phyloP scores from a whole-genome alignment of 2,329 filamentous ascomycete species.

The Microcera coccophila region DNA sequence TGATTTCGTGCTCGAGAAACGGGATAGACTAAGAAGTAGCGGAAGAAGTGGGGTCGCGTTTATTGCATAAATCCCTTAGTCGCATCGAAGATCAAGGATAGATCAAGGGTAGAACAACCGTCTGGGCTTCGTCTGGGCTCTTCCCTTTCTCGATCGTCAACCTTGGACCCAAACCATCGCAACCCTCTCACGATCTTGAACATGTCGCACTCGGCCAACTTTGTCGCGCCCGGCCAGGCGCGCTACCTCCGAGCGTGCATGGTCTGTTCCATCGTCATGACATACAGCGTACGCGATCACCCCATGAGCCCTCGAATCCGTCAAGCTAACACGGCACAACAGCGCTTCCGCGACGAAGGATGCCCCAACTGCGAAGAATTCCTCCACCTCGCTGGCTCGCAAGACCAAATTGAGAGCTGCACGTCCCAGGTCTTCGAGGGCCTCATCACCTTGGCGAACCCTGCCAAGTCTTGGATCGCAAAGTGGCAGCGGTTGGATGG shows the following conservation, averaged over 20 bases:
- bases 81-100: slow-evolving; percentile 16
- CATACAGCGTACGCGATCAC: slow-evolving; percentile 58
- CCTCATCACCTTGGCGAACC: slow-evolving; percentile 78
- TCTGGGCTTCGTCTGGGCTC: not conserved
- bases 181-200: not conserved
- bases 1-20: slow-evolving; percentile 1
- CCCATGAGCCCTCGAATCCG: slow-evolving; percentile 2
- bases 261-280: slow-evolving; percentile 95
- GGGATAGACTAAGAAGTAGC: slow-evolving; percentile 3
- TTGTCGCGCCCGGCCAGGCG: slow-evolving; percentile 69
- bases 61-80: slow-evolving; percentile 18
- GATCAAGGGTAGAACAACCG: not conserved
- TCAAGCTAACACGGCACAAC: slow-evolving; percentile 7
- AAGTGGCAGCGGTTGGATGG: slow-evolving; percentile 89
- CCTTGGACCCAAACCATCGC: not conserved
- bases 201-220: slow-evolving; percentile 51
- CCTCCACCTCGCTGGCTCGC: slow-evolving; percentile 73
- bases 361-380: slow-evolving; percentile 97
- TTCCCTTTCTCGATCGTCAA: not conserved
- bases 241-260: slow-evolving; percentile 94
- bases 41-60: slow-evolving; percentile 9
- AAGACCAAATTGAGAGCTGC: slow-evolving; percentile 83
- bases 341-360: slow-evolving; percentile 82
- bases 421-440: slow-evolving; percentile 96
- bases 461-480: slow-evolving; percentile 87